Evolutionary conservation across 495 filamentous ascomycete genomes (phyloP).

Genomic region (Penicillium angulare): DNA sequence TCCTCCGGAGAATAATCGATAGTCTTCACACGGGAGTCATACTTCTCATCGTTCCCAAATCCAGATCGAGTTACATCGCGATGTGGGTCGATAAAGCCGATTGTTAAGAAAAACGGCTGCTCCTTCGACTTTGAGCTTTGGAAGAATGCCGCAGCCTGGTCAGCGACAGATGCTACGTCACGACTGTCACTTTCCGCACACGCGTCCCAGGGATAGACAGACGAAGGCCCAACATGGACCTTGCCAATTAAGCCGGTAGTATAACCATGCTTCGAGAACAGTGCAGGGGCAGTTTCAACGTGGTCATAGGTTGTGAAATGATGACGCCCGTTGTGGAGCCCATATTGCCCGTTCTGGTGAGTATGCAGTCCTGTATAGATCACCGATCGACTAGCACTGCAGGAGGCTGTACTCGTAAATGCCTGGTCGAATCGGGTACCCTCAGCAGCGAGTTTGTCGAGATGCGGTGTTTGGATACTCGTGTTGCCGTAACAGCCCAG

Average conservation of each 20-base stretch:
- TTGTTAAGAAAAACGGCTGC: constrained; percentile 40
- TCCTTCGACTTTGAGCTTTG: constrained; percentile 22
- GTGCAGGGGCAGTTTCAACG: constrained; percentile 36
- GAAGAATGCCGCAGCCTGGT: constrained; percentile 35
- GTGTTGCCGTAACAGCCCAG: constrained; percentile 40
- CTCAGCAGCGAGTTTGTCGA: constrained; percentile 37
- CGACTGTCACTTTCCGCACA: constrained; percentile 36
- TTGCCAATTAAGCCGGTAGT: constrained; percentile 46
- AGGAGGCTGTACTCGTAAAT: constrained; percentile 47
- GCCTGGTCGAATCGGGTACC: constrained; percentile 36
- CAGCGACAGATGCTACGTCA: constrained; percentile 28
- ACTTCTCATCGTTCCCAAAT: constrained; percentile 38
- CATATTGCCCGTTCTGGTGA: constrained; percentile 48
- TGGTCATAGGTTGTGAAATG: constrained; percentile 45
- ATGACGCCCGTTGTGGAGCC: constrained; percentile 28
- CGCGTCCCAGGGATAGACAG: constrained; percentile 42
- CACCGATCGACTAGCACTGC: constrained; percentile 41
- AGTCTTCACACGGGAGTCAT: constrained; percentile 15
- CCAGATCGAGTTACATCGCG: constrained; percentile 37
- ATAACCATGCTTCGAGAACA: constrained; percentile 36
- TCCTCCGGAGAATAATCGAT: constrained; percentile 18
- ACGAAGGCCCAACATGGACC: constrained; percentile 42
- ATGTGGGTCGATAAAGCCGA: constrained; percentile 47
- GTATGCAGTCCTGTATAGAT: constrained; percentile 49
- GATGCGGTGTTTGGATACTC: constrained; percentile 33